Conservation (phyloP, 208 protist species). For the Wallacemonas sp. region DNA sequence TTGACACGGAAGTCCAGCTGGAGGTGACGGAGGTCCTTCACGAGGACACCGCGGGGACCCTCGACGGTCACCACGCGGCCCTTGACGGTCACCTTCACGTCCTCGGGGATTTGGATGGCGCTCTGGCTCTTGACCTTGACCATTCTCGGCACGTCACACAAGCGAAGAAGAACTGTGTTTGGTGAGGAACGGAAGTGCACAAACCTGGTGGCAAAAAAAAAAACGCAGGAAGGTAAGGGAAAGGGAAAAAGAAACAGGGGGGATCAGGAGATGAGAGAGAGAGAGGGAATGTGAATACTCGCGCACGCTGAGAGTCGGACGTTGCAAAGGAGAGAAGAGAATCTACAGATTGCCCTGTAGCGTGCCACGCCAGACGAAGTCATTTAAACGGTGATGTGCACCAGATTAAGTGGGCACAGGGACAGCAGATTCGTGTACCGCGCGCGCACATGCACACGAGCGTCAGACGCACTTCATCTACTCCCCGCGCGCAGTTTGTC, state of each 20-base stretch:
- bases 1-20: conserved; percentile 90
- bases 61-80: conserved; percentile 90
- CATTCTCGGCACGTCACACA: conserved; percentile 38
- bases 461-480: no score
- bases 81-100: conserved; percentile 58
- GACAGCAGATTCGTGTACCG: no score
- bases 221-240: neutral
- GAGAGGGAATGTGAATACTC: no score
- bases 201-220: neutral
- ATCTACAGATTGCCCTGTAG: no score
- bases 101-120: conserved; percentile 67
- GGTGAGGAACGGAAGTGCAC: neutral
- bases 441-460: no score
- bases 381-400: no score
- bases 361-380: no score
- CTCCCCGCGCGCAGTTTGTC: no score
- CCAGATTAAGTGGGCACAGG: no score
- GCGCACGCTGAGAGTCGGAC: neutral
- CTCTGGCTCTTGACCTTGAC: conserved; percentile 81
- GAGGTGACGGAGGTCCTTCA: conserved; percentile 92
- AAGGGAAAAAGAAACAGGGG: conserved; percentile 15
- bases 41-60: conserved; percentile 96
- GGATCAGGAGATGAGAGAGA: conserved; percentile 2
- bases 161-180: neutral
- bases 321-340: neutral